Conservation (phyloP, 2,329 filamentous ascomycete species). For the Fusarium luffae region DNA sequence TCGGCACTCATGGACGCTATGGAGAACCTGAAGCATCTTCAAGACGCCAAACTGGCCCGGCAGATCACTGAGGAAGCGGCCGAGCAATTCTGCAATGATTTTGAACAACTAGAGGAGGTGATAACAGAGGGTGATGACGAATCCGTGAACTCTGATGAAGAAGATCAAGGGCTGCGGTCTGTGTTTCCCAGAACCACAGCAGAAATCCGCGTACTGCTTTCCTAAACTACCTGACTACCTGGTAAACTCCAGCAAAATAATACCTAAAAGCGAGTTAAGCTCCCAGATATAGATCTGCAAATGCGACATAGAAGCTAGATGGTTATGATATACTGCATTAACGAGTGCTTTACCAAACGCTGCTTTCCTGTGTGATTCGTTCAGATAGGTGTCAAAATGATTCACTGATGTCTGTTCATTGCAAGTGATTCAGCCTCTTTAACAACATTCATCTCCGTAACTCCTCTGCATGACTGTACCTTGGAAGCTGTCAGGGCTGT, state of each 20-base stretch:
- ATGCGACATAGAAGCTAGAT: background rate
- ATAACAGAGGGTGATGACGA: constrained; percentile 60
- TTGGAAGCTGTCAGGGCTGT: background rate
- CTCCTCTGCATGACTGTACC: background rate
- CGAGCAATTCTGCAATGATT: constrained; percentile 85
- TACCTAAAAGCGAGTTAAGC: background rate
- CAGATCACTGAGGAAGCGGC: constrained; percentile 85
- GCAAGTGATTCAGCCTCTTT: background rate
- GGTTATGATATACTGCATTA: background rate
- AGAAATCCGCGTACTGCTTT: constrained; percentile 69
- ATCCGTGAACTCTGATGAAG: constrained; percentile 27
- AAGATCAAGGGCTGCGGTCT: constrained; percentile 44
- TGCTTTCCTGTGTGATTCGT: background rate
- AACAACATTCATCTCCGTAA: background rate
- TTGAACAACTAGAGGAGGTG: constrained; percentile 70
- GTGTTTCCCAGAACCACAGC: constrained; percentile 69
- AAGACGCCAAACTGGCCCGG: constrained; percentile 76
- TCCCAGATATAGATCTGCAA: background rate
- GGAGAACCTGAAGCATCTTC: constrained; percentile 79
- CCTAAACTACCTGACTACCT: constrained; percentile 47
- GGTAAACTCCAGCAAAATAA: background rate
- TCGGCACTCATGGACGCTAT: constrained; percentile 93
- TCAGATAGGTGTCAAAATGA: background rate
- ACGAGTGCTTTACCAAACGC: background rate
- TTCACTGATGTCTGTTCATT: background rate